Evolutionary conservation across 1,284 basidiomycete genomes (phyloP).

Genomic region (Prillingera fragicola): DNA sequence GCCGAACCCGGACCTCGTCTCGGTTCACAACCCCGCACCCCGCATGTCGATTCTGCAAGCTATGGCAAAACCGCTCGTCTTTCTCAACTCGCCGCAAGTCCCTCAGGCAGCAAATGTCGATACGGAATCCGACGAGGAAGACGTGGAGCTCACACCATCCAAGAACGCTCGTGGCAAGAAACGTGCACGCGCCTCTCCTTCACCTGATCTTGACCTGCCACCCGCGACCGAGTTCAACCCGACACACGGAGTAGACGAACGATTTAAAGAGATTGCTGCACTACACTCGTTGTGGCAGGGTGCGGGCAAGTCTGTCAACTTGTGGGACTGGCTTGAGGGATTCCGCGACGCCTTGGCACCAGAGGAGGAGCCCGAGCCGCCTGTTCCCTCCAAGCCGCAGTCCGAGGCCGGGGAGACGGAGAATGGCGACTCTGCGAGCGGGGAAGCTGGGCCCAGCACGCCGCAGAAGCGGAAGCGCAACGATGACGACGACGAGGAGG

Average conservation of each 20-base stretch:
- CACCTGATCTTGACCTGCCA: too few relatives aligned
- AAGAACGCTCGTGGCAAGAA: neutral
- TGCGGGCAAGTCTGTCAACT: conserved; percentile 37
- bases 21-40: conserved; percentile 16
- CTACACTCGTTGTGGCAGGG: conserved; percentile 36
- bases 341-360: conserved; percentile 22
- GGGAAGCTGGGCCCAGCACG: neutral
- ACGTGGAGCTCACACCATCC: neutral
- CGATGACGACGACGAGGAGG: conserved; percentile 6
- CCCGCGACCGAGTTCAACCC: too few relatives aligned
- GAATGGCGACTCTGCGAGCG: neutral
- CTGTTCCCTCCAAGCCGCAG: too few relatives aligned
- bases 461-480: neutral
- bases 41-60: conserved; percentile 17
- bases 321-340: conserved; percentile 45
- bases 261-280: conserved; percentile 28
- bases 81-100: neutral
- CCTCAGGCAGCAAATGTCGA: neutral
- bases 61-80: conserved; percentile 5
- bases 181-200: too few relatives aligned
- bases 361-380: neutral
- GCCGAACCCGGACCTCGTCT: conserved; percentile 13
- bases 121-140: neutral
- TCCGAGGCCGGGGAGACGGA: conserved; percentile 2
- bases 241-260: neutral